Conservation (phyloP, 495 filamentous ascomycete species). For the Daldinia grandis region DNA sequence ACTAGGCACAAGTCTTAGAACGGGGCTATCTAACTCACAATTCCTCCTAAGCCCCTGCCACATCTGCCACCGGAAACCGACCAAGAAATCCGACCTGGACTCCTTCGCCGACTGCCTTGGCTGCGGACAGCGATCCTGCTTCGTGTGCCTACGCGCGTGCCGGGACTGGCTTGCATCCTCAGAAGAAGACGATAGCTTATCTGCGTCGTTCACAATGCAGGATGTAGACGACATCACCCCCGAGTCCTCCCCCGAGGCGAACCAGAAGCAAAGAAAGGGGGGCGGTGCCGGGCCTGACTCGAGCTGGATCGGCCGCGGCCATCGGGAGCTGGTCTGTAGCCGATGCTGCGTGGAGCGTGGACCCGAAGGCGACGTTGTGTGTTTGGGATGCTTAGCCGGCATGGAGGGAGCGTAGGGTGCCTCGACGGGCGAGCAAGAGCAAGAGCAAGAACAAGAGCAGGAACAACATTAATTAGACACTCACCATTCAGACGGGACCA, state of each 20-base stretch:
- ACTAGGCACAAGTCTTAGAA: slow-evolving; percentile 1
- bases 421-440: neutral
- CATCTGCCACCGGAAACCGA: slow-evolving; percentile 58
- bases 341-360: slow-evolving; percentile 58
- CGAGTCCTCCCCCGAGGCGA: neutral
- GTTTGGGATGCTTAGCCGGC: slow-evolving; percentile 54
- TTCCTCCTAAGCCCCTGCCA: slow-evolving; percentile 54
- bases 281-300: slow-evolving; percentile 7
- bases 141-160: slow-evolving; percentile 58
- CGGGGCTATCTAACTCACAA: slow-evolving; percentile 20
- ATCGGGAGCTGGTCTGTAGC: slow-evolving; percentile 52
- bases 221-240: slow-evolving; percentile 46
- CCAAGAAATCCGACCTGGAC: slow-evolving; percentile 59
- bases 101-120: slow-evolving; percentile 57
- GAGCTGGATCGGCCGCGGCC: slow-evolving; percentile 49
- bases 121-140: slow-evolving; percentile 58
- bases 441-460: neutral
- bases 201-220: slow-evolving; percentile 49
- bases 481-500: neutral
- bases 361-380: slow-evolving; percentile 56
- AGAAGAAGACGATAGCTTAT: slow-evolving; percentile 31
- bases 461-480: neutral
- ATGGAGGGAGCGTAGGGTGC: slow-evolving; percentile 48
- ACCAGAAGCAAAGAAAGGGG: slow-evolving; percentile 26
- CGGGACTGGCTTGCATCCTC: slow-evolving; percentile 48